Conservation (phyloP, 768 basidiomycete species). For the Boletus sp. region DNA sequence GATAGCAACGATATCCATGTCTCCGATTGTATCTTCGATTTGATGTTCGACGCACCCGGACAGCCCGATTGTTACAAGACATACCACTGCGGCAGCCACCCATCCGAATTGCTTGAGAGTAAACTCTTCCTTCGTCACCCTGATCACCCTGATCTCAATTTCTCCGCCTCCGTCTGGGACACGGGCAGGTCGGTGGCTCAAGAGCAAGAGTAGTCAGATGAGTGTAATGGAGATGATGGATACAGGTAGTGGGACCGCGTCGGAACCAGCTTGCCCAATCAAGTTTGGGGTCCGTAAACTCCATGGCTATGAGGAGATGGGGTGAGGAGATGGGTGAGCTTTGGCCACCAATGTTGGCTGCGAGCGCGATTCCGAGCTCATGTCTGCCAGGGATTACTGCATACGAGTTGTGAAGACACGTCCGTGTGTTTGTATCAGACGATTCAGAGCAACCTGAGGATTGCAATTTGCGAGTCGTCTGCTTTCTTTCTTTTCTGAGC, state of each 20-base stretch:
- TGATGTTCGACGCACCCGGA: constrained; percentile 89
- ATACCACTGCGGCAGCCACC: constrained; percentile 83
- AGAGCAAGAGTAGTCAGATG: constrained; percentile 88
- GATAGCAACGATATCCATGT: constrained; percentile 97
- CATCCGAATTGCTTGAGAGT: constrained; percentile 86
- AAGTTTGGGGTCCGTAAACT: constrained; percentile 79
- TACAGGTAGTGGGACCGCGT: constrained; percentile 89
- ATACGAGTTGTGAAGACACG: too few species aligned
- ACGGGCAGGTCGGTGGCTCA: constrained; percentile 73
- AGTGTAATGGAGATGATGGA: constrained; percentile 82
- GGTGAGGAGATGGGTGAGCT: constrained; percentile 97
- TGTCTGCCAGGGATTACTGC: too few species aligned
- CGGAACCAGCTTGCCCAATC: constrained; percentile 95
- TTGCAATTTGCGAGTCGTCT: too few species aligned
- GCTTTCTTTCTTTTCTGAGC: too few species aligned
- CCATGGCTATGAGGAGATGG: constrained; percentile 91
- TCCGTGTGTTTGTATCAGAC: too few species aligned
- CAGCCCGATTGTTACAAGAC: constrained; percentile 76
- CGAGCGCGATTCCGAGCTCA: constrained; percentile 96
- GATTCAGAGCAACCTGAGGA: too few species aligned
- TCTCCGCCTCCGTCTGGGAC: constrained; percentile 73
- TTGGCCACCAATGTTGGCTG: constrained; percentile 97
- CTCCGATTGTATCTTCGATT: constrained; percentile 76
- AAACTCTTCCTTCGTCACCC: constrained; percentile 80
- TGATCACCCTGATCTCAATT: constrained; percentile 80